Evolutionary conservation across 2,329 filamentous ascomycete species (phyloP).

Genomic region (Cryphonectria japonica): DNA sequence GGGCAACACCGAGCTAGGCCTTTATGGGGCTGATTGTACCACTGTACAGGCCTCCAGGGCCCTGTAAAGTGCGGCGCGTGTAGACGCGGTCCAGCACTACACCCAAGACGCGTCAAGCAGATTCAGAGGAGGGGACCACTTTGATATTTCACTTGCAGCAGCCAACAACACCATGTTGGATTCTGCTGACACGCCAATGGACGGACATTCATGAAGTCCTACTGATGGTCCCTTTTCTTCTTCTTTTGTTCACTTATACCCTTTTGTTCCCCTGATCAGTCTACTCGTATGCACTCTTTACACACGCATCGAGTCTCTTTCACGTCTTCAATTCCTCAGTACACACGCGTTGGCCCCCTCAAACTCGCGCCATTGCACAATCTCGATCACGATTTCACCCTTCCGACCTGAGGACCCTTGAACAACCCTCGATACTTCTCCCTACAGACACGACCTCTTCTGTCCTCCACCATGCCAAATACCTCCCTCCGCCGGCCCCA

Average conservation of each 20-base stretch:
- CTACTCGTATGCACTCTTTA: background rate
- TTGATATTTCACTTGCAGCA: constrained; percentile 20
- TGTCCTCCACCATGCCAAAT: constrained; percentile 57
- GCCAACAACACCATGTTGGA: constrained; percentile 21
- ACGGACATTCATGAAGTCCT: constrained; percentile 15
- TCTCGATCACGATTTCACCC: background rate
- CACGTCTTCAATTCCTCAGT: background rate
- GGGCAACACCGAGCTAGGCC: background rate
- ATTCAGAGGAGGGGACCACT: constrained; percentile 16
- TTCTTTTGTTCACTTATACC: background rate
- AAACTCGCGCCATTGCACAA: background rate
- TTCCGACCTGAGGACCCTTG: background rate
- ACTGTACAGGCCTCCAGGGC: background rate
- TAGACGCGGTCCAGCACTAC: constrained; percentile 25
- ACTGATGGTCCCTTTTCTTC: constrained; percentile 4
- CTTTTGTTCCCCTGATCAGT: background rate
- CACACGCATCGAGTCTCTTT: background rate
- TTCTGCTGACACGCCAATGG: constrained; percentile 17
- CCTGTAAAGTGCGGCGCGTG: constrained; percentile 21
- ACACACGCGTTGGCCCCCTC: constrained; percentile 11
- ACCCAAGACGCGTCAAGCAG: constrained; percentile 28
- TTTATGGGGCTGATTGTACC: background rate
- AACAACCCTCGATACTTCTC: background rate
- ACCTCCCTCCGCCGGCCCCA: constrained; percentile 62
- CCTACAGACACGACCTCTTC: constrained; percentile 2